These are phyloP conservation scores for Candida gorgasii DNA, from an alignment of 805 yeast species.

Conservation along the genomic window DNA sequence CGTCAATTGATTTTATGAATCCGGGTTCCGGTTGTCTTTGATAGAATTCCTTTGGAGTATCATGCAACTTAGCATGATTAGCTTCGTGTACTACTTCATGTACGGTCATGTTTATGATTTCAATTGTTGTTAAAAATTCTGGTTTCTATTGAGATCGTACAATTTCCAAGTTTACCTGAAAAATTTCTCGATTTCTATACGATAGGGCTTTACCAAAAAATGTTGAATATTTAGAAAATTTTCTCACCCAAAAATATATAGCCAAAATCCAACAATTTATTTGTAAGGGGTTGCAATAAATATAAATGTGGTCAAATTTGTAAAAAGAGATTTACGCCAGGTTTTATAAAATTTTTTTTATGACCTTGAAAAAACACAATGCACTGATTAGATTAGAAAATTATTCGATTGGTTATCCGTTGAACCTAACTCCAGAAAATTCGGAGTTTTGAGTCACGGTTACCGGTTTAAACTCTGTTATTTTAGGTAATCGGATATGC, in stretches of 20 bases:
- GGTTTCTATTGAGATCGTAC: not conserved
- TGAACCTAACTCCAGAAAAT: constrained; percentile 10
- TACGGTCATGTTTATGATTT: not conserved
- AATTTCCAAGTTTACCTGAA: not conserved
- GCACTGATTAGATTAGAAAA: constrained; percentile 4
- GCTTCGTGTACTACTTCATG: constrained; percentile 55
- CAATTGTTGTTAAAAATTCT: not conserved
- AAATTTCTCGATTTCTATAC: constrained; percentile 3
- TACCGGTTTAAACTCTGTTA: not conserved
- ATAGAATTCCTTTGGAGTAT: constrained; percentile 56
- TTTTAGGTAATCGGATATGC: not conserved
- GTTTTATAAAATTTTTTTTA: not conserved
- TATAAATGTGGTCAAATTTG: not conserved
- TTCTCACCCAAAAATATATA: constrained; percentile 8
- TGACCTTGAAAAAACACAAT: not conserved
- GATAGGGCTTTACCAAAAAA: not conserved
- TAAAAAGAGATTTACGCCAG: not conserved
- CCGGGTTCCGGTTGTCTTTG: constrained; percentile 63
- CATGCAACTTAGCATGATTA: constrained; percentile 48
- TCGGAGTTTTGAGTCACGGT: constrained; percentile 8
- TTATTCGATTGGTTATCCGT: constrained; percentile 7
- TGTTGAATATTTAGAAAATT: constrained; percentile 6
- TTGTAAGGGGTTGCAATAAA: not conserved
- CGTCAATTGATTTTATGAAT: constrained; percentile 59
- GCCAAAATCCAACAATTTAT: constrained; percentile 8